phyloP scores from a whole-genome alignment of 1,284 basidiomycete genomes.

The Marasmius sp. region DNA sequence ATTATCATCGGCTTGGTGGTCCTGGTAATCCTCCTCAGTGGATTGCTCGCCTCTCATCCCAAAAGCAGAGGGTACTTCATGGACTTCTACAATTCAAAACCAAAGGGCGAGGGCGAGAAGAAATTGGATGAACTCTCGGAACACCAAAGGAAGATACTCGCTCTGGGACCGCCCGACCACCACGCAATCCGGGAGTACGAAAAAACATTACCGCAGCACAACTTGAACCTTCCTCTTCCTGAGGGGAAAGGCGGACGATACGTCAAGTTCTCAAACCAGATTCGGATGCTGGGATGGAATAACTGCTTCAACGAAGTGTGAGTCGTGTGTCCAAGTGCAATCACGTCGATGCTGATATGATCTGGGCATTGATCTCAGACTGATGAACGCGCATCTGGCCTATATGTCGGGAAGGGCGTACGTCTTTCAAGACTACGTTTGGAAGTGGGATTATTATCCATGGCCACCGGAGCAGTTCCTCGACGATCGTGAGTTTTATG shows the following conservation, averaged over 20 bases:
- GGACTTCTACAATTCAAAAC: no score
- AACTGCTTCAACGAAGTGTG: constrained; percentile 15
- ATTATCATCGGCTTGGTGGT: no score
- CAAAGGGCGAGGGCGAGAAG: no score
- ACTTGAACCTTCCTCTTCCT: constrained; percentile 11
- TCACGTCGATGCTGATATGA: neutral
- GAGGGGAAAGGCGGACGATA: constrained; percentile 12
- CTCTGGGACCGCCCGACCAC: neutral
- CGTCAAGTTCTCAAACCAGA: constrained; percentile 13
- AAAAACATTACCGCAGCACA: constrained; percentile 12
- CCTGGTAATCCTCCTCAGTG: no score
- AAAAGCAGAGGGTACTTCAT: no score
- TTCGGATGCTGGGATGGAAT: constrained; percentile 12
- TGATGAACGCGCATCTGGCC: constrained; percentile 45
- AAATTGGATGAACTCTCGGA: neutral
- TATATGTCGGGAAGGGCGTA: constrained; percentile 44
- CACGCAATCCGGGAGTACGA: neutral
- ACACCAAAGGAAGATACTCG: neutral
- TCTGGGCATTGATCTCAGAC: constrained; percentile 19
- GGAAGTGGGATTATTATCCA: constrained; percentile 37
- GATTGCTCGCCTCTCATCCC: no score
- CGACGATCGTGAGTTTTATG: constrained; percentile 7
- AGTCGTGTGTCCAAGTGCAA: neutral
- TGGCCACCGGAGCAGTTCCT: constrained; percentile 25
- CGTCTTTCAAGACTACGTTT: constrained; percentile 41